phyloP scores from a whole-genome alignment of 78 protist species.

The slime mould (Dictyostelium discoideum) region DNA sequence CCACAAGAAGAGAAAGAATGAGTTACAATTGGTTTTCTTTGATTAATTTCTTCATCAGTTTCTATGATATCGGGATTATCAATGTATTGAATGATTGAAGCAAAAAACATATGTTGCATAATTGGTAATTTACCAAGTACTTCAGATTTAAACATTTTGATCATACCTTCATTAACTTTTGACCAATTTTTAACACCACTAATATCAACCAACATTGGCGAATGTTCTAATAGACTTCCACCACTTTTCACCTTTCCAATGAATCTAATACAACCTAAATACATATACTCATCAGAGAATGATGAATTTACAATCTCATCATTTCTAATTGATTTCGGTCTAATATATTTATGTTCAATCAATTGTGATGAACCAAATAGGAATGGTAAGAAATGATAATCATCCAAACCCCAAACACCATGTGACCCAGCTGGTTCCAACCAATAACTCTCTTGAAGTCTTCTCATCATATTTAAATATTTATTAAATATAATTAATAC shows the following conservation, averaged over 20 bases:
- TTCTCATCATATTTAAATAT: constrained; percentile 88
- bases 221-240: constrained; percentile 88
- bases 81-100: constrained; percentile 63
- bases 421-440: constrained; percentile 99
- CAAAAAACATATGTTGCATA: constrained; percentile 93
- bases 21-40: constrained; percentile 16
- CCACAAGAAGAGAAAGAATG: constrained; percentile 69
- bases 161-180: constrained; percentile 87
- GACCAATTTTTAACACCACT: constrained; percentile 82
- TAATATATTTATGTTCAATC: constrained; percentile 53
- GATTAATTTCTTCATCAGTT: neutral
- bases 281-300: constrained; percentile 77
- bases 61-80: constrained; percentile 19
- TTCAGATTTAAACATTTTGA: constrained; percentile 93
- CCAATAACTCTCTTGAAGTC: constrained; percentile 88
- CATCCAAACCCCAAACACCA: constrained; percentile 99
- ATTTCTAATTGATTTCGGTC: constrained; percentile 75
- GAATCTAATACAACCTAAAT: constrained; percentile 76
- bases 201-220: constrained; percentile 90
- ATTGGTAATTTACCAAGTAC: constrained; percentile 90
- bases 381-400: constrained; percentile 96
- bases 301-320: constrained; percentile 7
- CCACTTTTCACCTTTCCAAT: constrained; percentile 80
- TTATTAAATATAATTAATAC: constrained; percentile 60
- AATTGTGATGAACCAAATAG: constrained; percentile 96